Base-by-base conservation (phyloP, 2,329 filamentous ascomycete genomes). In the Colletotrichum truncatum region DNA sequence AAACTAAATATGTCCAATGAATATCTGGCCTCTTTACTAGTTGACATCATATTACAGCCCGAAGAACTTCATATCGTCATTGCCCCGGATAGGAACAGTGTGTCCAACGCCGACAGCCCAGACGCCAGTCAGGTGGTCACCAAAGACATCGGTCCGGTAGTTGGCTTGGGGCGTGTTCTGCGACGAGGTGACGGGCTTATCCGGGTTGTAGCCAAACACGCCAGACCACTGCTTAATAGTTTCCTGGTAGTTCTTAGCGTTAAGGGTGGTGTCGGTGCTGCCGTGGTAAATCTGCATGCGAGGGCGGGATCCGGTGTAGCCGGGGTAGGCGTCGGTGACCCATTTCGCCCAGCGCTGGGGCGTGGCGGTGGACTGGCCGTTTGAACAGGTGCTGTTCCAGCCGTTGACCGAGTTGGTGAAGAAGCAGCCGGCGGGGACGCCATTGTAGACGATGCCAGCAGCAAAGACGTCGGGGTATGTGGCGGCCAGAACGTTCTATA, bases 221-320 rank as follows among this genome's bases (percentile, higher is more conserved):
- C 81, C 82, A 0, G 84, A 81, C 84, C 84, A 87, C 73, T 86
- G 81, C 76, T 87, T 86, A 68, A 85, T 82, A 41, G 82, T 82
- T 75, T 89, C 87, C 30, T 85, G 73, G 70, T 87, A 87, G 73
- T 89, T 89, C 67, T 82, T 79, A 1, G 82, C 82, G 21, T 78
- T 76, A 5, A 89, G 74, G 0, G 81, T 84, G 3, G 74, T 72
- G 70, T 89, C 87, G 4, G 71, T 75, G 23, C 80, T 82, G 38
- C 86, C 86, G 69, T 89, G 86, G 77, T 85, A 89, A 67, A 89
- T 81, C 73, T 88, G 85, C 82, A 89, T 86, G 62, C 79, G 82
- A 0, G 87, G 86, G 3, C 85, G 76, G 1, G 80, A 68, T 0
- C 86, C 85, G 9, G 62, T 64, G 60, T 76, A 89, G 32, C 80